Evolutionary conservation across 192 early-diverging fungal species (phyloP), one percentile per base, ranked within the genome.

Genomic region (Nowakowskiella sp.): DNA sequence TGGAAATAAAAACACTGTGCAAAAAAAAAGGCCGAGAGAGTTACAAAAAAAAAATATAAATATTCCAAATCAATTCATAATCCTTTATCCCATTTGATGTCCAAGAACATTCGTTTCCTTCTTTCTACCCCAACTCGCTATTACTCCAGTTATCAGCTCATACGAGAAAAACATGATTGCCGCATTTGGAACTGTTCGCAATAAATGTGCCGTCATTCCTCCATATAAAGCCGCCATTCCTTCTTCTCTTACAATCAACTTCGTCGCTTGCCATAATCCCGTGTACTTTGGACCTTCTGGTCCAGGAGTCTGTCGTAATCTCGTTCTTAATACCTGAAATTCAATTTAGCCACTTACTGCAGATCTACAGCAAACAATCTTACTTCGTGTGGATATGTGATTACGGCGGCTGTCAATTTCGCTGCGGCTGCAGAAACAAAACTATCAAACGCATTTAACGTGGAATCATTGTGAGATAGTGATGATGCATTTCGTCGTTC

Each of bases 371-470:
- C 9, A 31, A 25, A 9, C 9, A 23, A 51, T 21, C 27, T 16
- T 42, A 93, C 94, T 66, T 98, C 94, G 55, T 98, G 94, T 27
- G 94, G 94, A 60, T 98, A 98, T 1, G 93, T 88, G 23, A 87
- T 60, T 19, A 87, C 71, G 8, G 92, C 87, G 0, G 94, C 92
- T 30, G 88, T 55, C 27, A 96, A 72, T 49, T 98, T 98, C 30
- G 94, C 85, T 21, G 71, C 32, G 6, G 86, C 89, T 3, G 94
- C 92, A 2, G 86, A 79, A 3, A 78, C 78, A 58, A 94, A 76
- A 31, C 86, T 89, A 44, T 90, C 89, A 28, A 82, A 55, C 91
- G 89, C 92, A n/a, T 79, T 74, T 32, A 62, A 46, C 6, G 23
- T 16, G 46, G 46, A 21, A 10, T 22, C 23, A 61, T 47, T n/a